Conservation (phyloP, 257 asterid species). For the Osmanthus fragrans region DNA sequence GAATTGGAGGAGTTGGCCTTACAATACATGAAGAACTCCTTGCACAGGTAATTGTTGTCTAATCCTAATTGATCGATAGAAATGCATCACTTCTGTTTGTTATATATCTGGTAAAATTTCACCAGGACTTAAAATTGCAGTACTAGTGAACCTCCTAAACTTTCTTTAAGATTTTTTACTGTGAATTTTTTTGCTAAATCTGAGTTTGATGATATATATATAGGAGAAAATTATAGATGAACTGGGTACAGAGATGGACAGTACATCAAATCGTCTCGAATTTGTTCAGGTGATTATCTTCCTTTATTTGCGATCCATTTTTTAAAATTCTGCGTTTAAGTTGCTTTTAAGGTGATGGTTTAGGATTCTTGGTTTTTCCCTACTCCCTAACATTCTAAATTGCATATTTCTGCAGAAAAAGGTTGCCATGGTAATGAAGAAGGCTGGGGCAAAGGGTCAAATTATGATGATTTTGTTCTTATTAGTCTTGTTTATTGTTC, state of each 20-base stretch:
- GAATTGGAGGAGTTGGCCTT: constrained; percentile 96
- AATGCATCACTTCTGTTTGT: background rate
- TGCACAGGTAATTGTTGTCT: constrained; percentile 61
- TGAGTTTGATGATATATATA: constrained; percentile 11
- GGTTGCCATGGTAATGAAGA: constrained; percentile 92
- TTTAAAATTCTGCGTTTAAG: background rate
- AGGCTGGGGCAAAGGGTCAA: constrained; percentile 95
- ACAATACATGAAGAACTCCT: constrained; percentile 97
- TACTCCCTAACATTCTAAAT: background rate
- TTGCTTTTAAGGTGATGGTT: background rate
- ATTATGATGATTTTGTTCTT: constrained; percentile 83
- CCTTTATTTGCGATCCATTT: background rate
- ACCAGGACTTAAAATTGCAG: background rate
- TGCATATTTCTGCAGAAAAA: constrained; percentile 62
- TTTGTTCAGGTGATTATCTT: constrained; percentile 77
- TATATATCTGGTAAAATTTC: background rate
- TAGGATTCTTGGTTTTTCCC: background rate
- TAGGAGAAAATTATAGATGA: constrained; percentile 91
- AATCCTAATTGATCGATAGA: constrained; percentile 1
- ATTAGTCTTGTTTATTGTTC: constrained; percentile 68
- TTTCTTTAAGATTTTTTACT: background rate
- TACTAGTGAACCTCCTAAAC: background rate
- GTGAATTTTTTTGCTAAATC: background rate
- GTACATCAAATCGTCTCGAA: constrained; percentile 94
- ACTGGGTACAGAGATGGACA: constrained; percentile 88